phyloP scores from a whole-genome alignment of 805 yeast genomes.

The Ogataea pignaliae region DNA sequence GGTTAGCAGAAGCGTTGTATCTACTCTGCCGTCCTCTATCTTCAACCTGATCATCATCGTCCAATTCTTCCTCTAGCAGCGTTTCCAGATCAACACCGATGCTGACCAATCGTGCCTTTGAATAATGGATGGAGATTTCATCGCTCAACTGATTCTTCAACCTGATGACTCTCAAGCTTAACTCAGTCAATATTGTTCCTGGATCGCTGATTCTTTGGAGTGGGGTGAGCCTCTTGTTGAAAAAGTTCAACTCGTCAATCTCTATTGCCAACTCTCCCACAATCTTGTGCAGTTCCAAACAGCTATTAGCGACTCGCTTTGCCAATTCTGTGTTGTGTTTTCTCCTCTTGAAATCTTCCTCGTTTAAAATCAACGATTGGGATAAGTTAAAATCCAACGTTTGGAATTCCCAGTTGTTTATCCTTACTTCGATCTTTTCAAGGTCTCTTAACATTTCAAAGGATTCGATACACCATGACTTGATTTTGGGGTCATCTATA shows the following conservation, averaged over 20 bases:
- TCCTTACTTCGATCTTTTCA: conserved; percentile 43
- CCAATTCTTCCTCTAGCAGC: conserved; percentile 25
- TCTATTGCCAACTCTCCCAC: conserved; percentile 40
- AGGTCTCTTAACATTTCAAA: conserved; percentile 45
- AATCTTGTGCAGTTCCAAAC: conserved; percentile 42
- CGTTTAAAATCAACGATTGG: conserved; percentile 15
- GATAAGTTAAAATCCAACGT: conserved; percentile 46
- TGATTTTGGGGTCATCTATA: conserved; percentile 41
- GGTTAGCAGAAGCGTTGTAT: not conserved
- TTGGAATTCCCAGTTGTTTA: conserved; percentile 52
- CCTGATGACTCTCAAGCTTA: conserved; percentile 41
- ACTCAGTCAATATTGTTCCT: conserved; percentile 45
- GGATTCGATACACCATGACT: conserved; percentile 44
- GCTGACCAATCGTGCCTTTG: conserved; percentile 58
- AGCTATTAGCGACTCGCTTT: conserved; percentile 45
- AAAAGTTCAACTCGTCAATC: conserved; percentile 42
- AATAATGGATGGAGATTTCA: conserved; percentile 52
- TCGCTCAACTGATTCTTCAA: conserved; percentile 49
- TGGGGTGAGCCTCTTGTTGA: conserved; percentile 38
- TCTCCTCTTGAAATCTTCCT: conserved; percentile 26
- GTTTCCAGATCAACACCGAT: conserved; percentile 60
- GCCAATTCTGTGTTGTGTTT: conserved; percentile 52
- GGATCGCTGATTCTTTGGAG: conserved; percentile 48
- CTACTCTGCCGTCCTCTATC: no score
- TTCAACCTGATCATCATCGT: conserved; percentile 2